phyloP scores from a whole-genome alignment of 108 stramenopile genomes.

The Nitzschia sp. region DNA sequence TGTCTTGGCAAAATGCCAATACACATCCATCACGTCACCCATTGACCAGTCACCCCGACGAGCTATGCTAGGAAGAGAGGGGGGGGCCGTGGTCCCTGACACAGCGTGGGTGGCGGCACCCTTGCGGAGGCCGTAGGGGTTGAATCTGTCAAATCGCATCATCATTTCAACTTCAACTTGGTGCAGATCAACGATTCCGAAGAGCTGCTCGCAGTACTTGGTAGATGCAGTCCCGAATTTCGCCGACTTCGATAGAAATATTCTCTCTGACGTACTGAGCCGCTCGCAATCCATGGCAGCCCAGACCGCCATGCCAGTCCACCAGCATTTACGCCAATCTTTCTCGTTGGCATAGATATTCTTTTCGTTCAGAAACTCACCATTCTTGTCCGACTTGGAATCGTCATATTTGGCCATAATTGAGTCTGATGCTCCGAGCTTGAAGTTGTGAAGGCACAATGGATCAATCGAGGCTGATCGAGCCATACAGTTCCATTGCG shows the following conservation, averaged over 20 bases:
- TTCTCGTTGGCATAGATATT: slow-evolving; percentile 39
- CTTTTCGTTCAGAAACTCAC: slow-evolving; percentile 32
- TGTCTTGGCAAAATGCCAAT: neutral
- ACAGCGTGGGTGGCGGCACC: neutral
- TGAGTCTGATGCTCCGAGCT: slow-evolving; percentile 16
- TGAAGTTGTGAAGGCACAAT: slow-evolving; percentile 30
- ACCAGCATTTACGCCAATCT: slow-evolving; percentile 1
- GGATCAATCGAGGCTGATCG: slow-evolving; percentile 24
- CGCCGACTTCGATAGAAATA: neutral
- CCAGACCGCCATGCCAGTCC: neutral
- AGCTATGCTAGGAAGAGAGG: neutral
- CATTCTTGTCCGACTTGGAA: slow-evolving; percentile 33
- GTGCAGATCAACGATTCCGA: neutral
- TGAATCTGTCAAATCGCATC: neutral
- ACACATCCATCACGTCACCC: neutral
- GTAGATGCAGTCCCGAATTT: neutral
- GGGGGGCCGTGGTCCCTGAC: neutral
- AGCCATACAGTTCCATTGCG: slow-evolving; percentile 44
- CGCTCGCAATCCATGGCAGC: too few species aligned
- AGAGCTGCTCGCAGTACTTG: neutral
- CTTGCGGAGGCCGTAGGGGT: neutral
- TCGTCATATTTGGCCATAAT: slow-evolving; percentile 26
- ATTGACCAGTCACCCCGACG: neutral
- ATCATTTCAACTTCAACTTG: neutral
- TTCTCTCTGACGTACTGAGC: neutral